Percentiles rank a stretch among this genome's conserved stretches.
These are phyloP conservation scores for Alnus rubra DNA, from an alignment of 306 rosid species.

Conservation along the genomic window DNA sequence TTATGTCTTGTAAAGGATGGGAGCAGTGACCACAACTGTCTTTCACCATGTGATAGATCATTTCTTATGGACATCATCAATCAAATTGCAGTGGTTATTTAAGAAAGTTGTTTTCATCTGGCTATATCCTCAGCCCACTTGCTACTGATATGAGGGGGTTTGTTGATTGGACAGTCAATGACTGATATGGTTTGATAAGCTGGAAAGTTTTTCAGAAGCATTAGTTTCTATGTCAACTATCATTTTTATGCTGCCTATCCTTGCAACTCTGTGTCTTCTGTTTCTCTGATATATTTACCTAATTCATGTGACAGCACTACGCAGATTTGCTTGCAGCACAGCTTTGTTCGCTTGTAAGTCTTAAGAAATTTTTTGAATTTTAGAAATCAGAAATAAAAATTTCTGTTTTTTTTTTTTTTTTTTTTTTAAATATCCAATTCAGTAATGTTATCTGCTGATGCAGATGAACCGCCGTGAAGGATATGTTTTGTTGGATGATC, in stretches of 20 bases:
- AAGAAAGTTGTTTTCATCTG: constrained; percentile 2
- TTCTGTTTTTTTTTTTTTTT: background rate
- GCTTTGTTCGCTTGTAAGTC: constrained; percentile 69
- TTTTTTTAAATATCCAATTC: background rate
- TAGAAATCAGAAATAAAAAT: constrained; percentile 5
- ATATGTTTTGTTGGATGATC: constrained; percentile 51
- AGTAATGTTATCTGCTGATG: constrained; percentile 29
- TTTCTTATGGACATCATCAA: background rate
- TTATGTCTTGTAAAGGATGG: background rate
- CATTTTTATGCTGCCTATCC: background rate
- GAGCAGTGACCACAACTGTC: background rate
- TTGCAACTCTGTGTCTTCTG: constrained; percentile 20
- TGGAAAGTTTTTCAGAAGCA: constrained; percentile 5
- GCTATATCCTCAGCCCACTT: constrained; percentile 16
- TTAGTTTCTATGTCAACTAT: background rate
- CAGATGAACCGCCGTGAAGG: constrained; percentile 78
- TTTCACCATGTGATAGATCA: background rate
- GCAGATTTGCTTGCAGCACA: constrained; percentile 86
- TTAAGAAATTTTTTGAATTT: constrained; percentile 6
- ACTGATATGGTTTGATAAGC: constrained; percentile 9
- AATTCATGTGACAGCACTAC: constrained; percentile 64
- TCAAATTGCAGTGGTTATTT: constrained; percentile 3
- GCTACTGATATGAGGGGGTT: constrained; percentile 8
- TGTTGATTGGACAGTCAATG: constrained; percentile 1
- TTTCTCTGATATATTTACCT: constrained; percentile 35